Evolutionary conservation across 305 asterid genomes (phyloP), one percentile per base, ranked within the genome.

Genomic region (Fraxinus paxiana): DNA sequence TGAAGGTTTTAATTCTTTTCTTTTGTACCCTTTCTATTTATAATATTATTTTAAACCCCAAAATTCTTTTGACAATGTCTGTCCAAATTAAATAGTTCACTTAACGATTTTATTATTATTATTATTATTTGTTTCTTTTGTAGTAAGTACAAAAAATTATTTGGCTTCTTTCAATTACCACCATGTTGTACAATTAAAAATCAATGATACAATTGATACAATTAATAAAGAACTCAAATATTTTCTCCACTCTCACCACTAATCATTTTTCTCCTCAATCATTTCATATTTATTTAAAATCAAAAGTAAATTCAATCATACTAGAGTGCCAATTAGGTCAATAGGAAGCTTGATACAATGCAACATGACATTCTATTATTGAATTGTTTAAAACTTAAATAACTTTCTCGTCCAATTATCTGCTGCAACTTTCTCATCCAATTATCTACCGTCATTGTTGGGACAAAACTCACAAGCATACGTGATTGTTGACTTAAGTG

Each of bases 41-140:
- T 17, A 56, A 56, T 56, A 17, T 56, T 56, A 56, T 56, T 56
- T 56, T 56, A 18, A 1, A 18, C 67, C 28, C 30, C 76, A 46
- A 78, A 48, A 77, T 77, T 72, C 54, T 73, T 38, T 77, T 82
- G 80, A 82, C 69, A 77, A 63, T 31, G 84, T 82, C 67, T 48
- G 73, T 54, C 22, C 61, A 30, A 67, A 76, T 80, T 80, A 74
- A 73, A 17, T 48, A 30, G 15, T 69, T n/a, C 17, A 73, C 28
- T 35, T 33, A 73, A 15, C 0, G 17, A 7, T 18, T 17, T 73
- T 37, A 35, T 35, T 35, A n/a, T n/a, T n/a, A n/a, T n/a, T n/a
- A n/a, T 6, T 5, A 73, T 17, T 73, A 73, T 6, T 56, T 56
- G 8, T 56, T 56, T 20, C 6, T 56, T 56, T 18, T 56, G 13